Evolutionary conservation across 2,329 filamentous ascomycete species (phyloP), one percentile per base, ranked within the genome.

Genomic region (Rosellinia necatrix): DNA sequence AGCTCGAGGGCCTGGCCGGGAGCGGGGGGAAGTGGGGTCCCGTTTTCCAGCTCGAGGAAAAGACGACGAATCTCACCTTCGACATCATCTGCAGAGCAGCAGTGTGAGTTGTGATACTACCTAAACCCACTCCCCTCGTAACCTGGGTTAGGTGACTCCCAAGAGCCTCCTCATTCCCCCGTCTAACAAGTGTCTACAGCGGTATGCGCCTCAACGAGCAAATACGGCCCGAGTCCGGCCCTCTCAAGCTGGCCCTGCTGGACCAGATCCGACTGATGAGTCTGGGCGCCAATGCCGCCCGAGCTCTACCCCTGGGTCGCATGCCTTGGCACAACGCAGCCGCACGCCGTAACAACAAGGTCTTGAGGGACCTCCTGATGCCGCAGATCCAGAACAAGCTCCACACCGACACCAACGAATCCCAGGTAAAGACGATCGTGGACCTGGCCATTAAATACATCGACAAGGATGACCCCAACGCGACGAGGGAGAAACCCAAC

Each of bases 31-130:
- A 59, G 34, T 71, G 69, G 70, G 67, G 69, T 17, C 44, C 60
- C 12, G 63, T 72, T n/a, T 73, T 73, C 27, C 49, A 61, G 6
- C 62, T 78, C 5, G 68, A 76, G 49, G 59, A 70, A 6, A 68
- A 66, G 15, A 70, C 74, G 1, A 73, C 68, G 5, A 72, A 73
- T 48, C 59, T 78, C 13, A 73, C 75, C 0, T 71, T 76, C 7
- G 75, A 78, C 42, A 66, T 77, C 24, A 78, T 76, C 41, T 64
- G 64, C 13, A 66, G 71, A n/a, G 68, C 72, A 12, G 65, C 71
- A 2, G 58, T 76, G 67, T 74, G 53, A 59, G 64, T 62, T 40
- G n/a, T 30, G 13, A 38, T 3, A 24, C 37, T 12, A n/a, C n/a
- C n/a, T n/a, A n/a, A n/a, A n/a, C n/a, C n/a, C n/a, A n/a, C n/a